Percentiles rank a stretch among this genome's conserved stretches.
phyloP scores from a whole-genome alignment of 371 early-diverging fungal species.

The Mortierella sp. region DNA sequence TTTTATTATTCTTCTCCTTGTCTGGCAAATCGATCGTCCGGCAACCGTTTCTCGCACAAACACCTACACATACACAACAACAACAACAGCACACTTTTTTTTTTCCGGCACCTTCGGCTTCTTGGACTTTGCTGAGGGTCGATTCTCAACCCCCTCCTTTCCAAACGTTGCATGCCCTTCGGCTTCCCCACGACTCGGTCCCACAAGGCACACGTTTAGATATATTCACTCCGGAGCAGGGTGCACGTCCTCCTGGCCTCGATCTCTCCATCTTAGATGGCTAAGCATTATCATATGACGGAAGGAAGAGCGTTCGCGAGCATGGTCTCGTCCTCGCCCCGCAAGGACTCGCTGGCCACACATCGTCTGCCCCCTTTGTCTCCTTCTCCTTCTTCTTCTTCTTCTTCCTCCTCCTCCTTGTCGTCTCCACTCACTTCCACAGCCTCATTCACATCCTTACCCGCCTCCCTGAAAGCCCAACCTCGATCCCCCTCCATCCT shows the following conservation, averaged over 20 bases:
- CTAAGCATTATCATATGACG: conserved; percentile 25
- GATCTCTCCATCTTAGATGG: background rate
- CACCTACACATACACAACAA: too few species aligned
- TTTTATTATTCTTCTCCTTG: too few species aligned
- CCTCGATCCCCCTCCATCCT: conserved; percentile 11
- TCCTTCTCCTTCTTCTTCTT: conserved; percentile 7
- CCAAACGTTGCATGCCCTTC: background rate
- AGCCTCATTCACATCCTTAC: background rate
- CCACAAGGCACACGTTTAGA: background rate
- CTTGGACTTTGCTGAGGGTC: background rate
- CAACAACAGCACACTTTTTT: too few species aligned
- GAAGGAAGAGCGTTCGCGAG: conserved; percentile 40
- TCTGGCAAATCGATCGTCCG: too few species aligned
- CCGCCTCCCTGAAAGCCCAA: background rate
- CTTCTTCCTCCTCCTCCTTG: conserved; percentile 5
- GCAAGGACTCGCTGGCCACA: too few species aligned
- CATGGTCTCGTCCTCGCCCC: conserved; percentile 30
- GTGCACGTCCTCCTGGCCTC: background rate
- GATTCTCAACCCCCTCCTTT: background rate
- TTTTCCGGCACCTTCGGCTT: too few species aligned
- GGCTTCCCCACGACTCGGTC: background rate
- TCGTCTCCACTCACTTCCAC: conserved; percentile 1
- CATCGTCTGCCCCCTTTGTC: conserved; percentile 1
- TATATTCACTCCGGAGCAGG: background rate
- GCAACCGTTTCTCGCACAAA: too few species aligned